Evolutionary conservation across 495 filamentous ascomycete genomes (phyloP).

Genomic region (Neurospora sp.): DNA sequence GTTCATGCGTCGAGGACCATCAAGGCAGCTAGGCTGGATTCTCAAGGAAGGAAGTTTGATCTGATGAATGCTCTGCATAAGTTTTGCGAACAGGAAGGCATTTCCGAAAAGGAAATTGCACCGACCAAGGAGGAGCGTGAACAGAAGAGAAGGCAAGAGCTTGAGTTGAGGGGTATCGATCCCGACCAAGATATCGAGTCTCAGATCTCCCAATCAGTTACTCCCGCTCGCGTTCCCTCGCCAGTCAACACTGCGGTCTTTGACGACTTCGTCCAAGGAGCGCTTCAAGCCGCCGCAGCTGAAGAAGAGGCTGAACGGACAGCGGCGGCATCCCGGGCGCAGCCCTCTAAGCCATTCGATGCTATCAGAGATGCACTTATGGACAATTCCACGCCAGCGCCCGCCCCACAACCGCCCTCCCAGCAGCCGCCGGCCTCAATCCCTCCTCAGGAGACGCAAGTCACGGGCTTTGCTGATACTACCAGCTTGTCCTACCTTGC

Average conservation of each 20-base stretch:
- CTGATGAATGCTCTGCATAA: conserved; percentile 10
- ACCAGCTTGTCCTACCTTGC: conserved; percentile 23
- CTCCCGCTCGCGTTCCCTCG: not conserved
- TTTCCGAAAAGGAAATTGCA: conserved; percentile 23
- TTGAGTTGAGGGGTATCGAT: conserved; percentile 17
- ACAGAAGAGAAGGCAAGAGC: conserved; percentile 13
- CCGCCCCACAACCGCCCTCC: conserved; percentile 1
- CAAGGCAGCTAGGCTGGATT: conserved; percentile 21
- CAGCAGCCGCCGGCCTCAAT: conserved; percentile 5
- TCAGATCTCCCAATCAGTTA: not conserved
- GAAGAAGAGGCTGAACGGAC: conserved; percentile 12
- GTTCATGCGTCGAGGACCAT: conserved; percentile 34
- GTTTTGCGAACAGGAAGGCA: conserved; percentile 23
- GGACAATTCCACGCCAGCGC: conserved; percentile 13
- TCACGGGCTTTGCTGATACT: conserved; percentile 3
- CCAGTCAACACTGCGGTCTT: conserved; percentile 4
- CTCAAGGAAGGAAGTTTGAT: conserved; percentile 9
- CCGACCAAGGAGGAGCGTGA: conserved; percentile 23
- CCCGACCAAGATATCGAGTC: conserved; percentile 10
- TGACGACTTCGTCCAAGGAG: conserved; percentile 12
- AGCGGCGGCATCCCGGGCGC: conserved; percentile 10
- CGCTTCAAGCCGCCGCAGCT: conserved; percentile 9
- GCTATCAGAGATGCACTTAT: conserved; percentile 38
- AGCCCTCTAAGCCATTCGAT: conserved; percentile 33
- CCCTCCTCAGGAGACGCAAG: not conserved